Conservation (phyloP, 1,284 basidiomycete species). For the Sporisorium reilianum region DNA sequence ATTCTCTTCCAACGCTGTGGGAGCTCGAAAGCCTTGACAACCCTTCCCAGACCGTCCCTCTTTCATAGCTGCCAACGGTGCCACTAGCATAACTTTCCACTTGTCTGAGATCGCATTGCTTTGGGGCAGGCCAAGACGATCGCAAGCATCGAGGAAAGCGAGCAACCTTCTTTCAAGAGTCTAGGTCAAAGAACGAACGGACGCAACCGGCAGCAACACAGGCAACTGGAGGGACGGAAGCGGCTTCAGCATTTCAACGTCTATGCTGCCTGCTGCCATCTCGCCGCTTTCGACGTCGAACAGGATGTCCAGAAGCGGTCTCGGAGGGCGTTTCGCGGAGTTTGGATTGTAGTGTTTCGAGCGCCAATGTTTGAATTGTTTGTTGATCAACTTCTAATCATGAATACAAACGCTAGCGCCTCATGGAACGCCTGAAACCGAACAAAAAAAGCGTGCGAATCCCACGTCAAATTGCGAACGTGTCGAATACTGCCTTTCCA, state of each 20-base stretch:
- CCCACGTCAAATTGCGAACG: not conserved
- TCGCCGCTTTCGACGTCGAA: too few species aligned
- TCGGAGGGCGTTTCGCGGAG: conserved; percentile 28
- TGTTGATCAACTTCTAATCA: not conserved
- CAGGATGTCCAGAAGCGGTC: conserved; percentile 13
- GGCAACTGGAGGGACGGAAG: too few species aligned
- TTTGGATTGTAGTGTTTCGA: conserved; percentile 1
- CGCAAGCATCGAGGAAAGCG: not conserved
- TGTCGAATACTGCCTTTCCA: conserved; percentile 10
- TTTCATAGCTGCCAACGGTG: too few species aligned
- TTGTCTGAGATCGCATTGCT: too few species aligned
- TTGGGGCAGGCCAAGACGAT: too few species aligned
- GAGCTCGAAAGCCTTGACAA: not conserved
- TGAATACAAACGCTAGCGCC: conserved; percentile 1
- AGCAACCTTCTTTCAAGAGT: too few species aligned
- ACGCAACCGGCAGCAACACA: not conserved
- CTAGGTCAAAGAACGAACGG: not conserved
- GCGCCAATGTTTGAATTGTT: not conserved
- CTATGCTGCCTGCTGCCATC: too few species aligned
- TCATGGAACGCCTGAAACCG: not conserved
- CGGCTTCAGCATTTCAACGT: not conserved
- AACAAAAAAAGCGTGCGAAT: not conserved
- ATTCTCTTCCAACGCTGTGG: not conserved
- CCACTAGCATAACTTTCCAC: too few species aligned
- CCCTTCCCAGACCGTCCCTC: too few species aligned